Evolutionary conservation across 2,329 filamentous ascomycete genomes (phyloP), one percentile per base, ranked within the genome.

Genomic region (Botryotinia calthae): DNA sequence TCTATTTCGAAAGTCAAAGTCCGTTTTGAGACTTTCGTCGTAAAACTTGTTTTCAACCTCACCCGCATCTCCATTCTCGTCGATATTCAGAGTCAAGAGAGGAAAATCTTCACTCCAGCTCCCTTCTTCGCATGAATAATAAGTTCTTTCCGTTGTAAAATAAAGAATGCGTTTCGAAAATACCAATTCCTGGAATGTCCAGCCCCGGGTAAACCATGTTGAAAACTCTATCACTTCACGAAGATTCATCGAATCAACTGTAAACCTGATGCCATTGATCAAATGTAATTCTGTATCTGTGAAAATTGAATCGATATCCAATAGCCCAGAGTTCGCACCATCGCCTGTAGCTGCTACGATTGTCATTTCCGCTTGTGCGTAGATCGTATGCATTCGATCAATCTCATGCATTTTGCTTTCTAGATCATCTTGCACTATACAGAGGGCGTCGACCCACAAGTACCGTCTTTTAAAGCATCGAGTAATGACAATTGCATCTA

Each of bases 141-240:
- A 76, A 25, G 77, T 54, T 20, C 77, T 54, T 20, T 58, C 61
- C 22, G 72, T 22, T 0, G 74, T 75, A 70, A 78, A 78, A 51
- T 76, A 75, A 2, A 79, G 18, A 4, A 69, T 75, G 25, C 79
- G 71, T 28, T 44, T 59, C 18, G 78, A 73, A 4, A 80, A 72
- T 1, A 75, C 46, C n/a, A 73, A 34, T 64, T 80, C 79, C 71
- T 80, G 77, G 12, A 78, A 59, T 3, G 71, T 72, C 79, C 78
- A 80, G 7, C 70, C 78, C 22, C 78, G 71, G 22, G 66, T 18
- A 22, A 61, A 67, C 66, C 66, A 69, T 6, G 66, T 54, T 18
- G 66, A 31, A 20, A 54, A 54, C 18, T 59, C 66, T 8, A 69
- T n/a, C 51, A 44, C 66, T 12, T 54, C 25, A 6, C 63, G 63